Conservation (phyloP, 192 early-diverging fungal genomes). For the Glomus cerebriforme region DNA sequence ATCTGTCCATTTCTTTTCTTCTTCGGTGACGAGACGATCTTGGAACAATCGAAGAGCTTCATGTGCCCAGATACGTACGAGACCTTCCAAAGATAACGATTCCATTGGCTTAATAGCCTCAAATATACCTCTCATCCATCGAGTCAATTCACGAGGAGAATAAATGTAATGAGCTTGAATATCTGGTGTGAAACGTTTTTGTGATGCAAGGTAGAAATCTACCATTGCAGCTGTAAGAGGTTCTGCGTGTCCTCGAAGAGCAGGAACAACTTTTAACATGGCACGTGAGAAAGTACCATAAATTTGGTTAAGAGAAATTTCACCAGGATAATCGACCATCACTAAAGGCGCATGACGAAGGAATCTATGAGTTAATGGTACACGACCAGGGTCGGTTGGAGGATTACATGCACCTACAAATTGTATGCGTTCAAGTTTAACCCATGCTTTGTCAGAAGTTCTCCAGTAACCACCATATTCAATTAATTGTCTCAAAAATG, state of each 20-base stretch:
- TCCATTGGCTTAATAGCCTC: conserved; percentile 91
- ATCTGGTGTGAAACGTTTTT: conserved; percentile 93
- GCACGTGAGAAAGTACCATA: conserved; percentile 93
- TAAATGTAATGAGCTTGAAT: conserved; percentile 99
- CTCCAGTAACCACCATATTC: conserved; percentile 98
- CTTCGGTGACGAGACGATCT: conserved; percentile 89
- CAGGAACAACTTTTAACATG: conserved; percentile 91
- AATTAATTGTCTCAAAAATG: conserved; percentile 92
- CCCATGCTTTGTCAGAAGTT: conserved; percentile 87
- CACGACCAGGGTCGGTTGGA: conserved; percentile 98
- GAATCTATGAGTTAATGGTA: conserved; percentile 94
- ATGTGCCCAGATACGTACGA: conserved; percentile 97
- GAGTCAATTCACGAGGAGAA: conserved; percentile 98
- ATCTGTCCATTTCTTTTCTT: conserved; percentile 93
- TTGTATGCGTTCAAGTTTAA: conserved; percentile 95
- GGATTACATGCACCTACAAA: conserved; percentile 99
- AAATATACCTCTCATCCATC: conserved; percentile 98
- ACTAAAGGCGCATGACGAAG: conserved; percentile 95
- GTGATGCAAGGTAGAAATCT: conserved; percentile 89
- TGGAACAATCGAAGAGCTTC: conserved; percentile 98
- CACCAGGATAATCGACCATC: conserved; percentile 98
- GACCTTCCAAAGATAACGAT: conserved; percentile 71
- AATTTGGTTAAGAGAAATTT: conserved; percentile 89
- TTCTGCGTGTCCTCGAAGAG: conserved; percentile 86
- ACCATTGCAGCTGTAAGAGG: conserved; percentile 96